Evolutionary conservation across 2,329 filamentous ascomycete genomes (phyloP).

Genomic region (Aaosphaeria pasadenensis): DNA sequence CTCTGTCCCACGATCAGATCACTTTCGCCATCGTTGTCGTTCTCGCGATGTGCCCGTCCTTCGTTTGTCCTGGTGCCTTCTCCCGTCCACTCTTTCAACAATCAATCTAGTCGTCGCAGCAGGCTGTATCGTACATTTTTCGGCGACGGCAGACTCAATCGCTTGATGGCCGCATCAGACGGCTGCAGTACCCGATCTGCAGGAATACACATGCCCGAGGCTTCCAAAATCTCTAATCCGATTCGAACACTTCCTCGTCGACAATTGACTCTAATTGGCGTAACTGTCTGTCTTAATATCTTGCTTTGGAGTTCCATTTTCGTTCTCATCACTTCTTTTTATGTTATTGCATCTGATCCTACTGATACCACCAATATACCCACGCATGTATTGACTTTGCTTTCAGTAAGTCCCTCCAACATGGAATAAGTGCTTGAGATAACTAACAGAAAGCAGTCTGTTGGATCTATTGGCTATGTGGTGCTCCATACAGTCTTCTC

Average conservation of each 20-base stretch:
- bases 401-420: slow-evolving; percentile 23
- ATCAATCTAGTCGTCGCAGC: background rate
- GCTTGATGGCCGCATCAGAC: slow-evolving; percentile 20
- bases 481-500: slow-evolving; percentile 34
- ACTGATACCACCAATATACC: slow-evolving; percentile 26
- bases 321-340: slow-evolving; percentile 24
- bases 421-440: background rate
- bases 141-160: slow-evolving; percentile 6
- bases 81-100: slow-evolving; percentile 4
- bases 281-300: slow-evolving; percentile 31
- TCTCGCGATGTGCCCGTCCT: slow-evolving; percentile 16
- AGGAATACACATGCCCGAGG: slow-evolving; percentile 6
- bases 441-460: slow-evolving; percentile 18
- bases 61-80: slow-evolving; percentile 5
- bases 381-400: slow-evolving; percentile 28
- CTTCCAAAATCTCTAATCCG: slow-evolving; percentile 8
- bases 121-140: background rate
- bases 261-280: slow-evolving; percentile 29
- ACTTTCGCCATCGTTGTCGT: slow-evolving; percentile 9
- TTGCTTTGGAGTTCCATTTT: slow-evolving; percentile 33
- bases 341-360: slow-evolving; percentile 24
- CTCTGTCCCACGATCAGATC: slow-evolving; percentile 7
- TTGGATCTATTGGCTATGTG: slow-evolving; percentile 32
- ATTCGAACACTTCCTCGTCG: slow-evolving; percentile 19
- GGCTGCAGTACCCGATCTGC: slow-evolving; percentile 12